These are phyloP conservation scores for Cryptococcus sp. DNA, from an alignment of 1,284 basidiomycete genomes.

Conservation along the genomic window DNA sequence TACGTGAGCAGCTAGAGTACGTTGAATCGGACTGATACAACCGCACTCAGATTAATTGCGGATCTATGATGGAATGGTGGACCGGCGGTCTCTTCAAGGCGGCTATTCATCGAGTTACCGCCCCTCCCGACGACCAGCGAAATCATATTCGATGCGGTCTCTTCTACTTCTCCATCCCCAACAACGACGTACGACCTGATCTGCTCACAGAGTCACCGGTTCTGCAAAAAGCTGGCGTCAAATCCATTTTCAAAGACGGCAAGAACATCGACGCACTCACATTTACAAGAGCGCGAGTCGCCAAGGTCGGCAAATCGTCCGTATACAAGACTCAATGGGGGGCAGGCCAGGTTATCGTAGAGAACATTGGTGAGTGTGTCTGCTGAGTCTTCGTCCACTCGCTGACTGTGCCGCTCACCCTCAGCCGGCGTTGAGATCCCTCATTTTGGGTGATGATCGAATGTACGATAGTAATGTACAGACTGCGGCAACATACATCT, in stretches of 20 bases:
- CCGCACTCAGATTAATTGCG: conserved; percentile 22
- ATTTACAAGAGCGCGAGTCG: conserved; percentile 27
- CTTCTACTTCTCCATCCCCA: conserved; percentile 55
- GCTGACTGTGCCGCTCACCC: not conserved
- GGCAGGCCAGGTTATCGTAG: conserved; percentile 24
- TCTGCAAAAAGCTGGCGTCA: conserved; percentile 17
- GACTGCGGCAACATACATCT: too few species aligned
- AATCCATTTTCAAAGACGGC: conserved; percentile 20
- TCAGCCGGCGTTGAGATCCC: conserved; percentile 25
- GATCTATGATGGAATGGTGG: conserved; percentile 34
- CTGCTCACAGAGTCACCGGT: conserved; percentile 46
- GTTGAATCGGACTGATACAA: not conserved
- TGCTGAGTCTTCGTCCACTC: not conserved
- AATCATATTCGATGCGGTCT: conserved; percentile 50
- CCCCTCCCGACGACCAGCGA: conserved; percentile 52
- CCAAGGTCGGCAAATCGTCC: conserved; percentile 31
- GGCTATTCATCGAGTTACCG: conserved; percentile 53
- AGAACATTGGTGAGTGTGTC: conserved; percentile 25
- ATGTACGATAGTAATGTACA: too few species aligned
- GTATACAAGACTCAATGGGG: conserved; percentile 29
- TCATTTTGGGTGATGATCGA: conserved; percentile 3
- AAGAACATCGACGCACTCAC: conserved; percentile 21
- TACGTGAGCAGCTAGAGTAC: not conserved
- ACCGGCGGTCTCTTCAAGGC: conserved; percentile 41
- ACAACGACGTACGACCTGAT: conserved; percentile 40